These are phyloP conservation scores for Pachysandra terminalis DNA, from an alignment of 164 flowering plant species.

Conservation along the genomic window DNA sequence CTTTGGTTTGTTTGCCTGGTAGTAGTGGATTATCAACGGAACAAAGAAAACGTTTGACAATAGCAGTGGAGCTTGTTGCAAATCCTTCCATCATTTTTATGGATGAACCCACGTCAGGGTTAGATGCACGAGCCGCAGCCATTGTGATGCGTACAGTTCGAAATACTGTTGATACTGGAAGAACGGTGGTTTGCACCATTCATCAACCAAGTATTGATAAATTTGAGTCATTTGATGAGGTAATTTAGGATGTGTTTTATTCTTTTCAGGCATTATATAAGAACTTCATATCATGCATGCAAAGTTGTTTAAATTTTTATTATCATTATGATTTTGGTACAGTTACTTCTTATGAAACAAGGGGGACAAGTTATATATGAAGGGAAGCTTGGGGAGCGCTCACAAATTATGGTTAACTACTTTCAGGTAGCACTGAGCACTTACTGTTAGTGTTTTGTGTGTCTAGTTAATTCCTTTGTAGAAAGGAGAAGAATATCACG, in stretches of 20 bases:
- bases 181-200: conserved; percentile 96
- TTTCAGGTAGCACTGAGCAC: conserved; percentile 54
- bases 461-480: background rate
- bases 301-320: background rate
- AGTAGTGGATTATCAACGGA: conserved; percentile 82
- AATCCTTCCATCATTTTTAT: conserved; percentile 95
- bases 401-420: conserved; percentile 67
- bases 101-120: conserved; percentile 99
- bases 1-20: conserved; percentile 91
- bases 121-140: conserved; percentile 97
- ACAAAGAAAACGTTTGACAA: conserved; percentile 91
- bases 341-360: conserved; percentile 93
- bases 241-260: conserved; percentile 17
- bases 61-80: conserved; percentile 96
- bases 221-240: conserved; percentile 98
- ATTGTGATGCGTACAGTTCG: conserved; percentile 96
- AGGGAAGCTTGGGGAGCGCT: conserved; percentile 72
- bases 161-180: conserved; percentile 92
- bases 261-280: background rate
- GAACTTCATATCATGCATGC: background rate
- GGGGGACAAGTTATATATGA: conserved; percentile 93
- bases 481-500: background rate
- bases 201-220: conserved; percentile 97
- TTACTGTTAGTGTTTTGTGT: background rate
- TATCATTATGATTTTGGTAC: conserved; percentile 11